A percentile compares a stretch with the other conserved stretches of the same genome.
Conservation (phyloP, 441 rosid species). For the Eruca vesicaria region DNA sequence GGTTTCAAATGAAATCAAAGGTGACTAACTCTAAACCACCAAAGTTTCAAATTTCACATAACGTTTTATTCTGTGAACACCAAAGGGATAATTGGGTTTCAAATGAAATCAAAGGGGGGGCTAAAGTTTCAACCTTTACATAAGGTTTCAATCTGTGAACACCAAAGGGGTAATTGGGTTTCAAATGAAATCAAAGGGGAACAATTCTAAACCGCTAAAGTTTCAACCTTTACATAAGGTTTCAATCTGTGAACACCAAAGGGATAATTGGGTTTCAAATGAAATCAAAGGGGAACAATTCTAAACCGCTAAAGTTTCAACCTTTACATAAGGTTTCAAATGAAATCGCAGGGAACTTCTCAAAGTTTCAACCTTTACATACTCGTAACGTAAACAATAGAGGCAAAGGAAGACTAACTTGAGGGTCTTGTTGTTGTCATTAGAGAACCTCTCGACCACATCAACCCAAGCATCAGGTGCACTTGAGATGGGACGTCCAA, state of each 20-base stretch:
- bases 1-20: background rate
- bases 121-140: background rate
- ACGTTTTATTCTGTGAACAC: too few species aligned
- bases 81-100: background rate
- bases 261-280: background rate
- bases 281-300: background rate
- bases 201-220: background rate
- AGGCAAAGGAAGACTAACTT: constrained; percentile 39
- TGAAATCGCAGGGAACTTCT: too few species aligned
- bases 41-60: background rate
- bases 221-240: background rate
- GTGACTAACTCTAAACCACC: background rate
- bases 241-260: background rate
- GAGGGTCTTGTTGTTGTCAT: constrained; percentile 81
- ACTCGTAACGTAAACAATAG: background rate
- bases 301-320: background rate
- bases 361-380: too few species aligned
- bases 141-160: background rate
- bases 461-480: constrained; percentile 94
- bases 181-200: background rate
- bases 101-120: background rate
- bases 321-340: background rate
- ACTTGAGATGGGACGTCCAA: constrained; percentile 81
- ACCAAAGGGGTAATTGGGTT: background rate
- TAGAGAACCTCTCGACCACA: constrained; percentile 79